Evolutionary conservation across 441 rosid genomes (phyloP), one percentile per base, ranked within the genome.

Genomic region (Biscutella auriculata): DNA sequence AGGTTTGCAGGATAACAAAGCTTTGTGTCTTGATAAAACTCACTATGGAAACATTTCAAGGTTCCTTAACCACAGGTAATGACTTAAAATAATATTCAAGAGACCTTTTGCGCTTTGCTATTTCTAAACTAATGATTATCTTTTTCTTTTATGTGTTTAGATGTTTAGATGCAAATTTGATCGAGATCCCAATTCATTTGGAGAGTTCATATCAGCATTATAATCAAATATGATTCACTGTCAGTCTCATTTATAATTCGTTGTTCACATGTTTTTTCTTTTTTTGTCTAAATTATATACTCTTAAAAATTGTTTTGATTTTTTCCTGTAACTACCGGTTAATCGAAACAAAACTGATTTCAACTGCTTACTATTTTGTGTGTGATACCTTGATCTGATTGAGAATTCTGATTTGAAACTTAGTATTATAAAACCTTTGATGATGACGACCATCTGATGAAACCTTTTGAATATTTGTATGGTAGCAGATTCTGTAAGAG

Each of bases 381-480:
- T 5, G 16, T 12, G 41, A 13, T 4, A 47, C 8, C 6, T 13
- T 57, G 52, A 44, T 13, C 25, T 33, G 11, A 57, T 57, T 42
- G 6, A 17, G 23, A 10, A 4, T 4, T 1, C 44, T 21, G 17
- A 30, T 29, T 43, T 32, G 0, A 23, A n/a, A 15, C 1, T 59
- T 74, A 87, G 97, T 96, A 90, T 73, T 90, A 85, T 67, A n/a
- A n/a, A n/a, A n/a, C n/a, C n/a, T n/a, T n/a, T 19, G 82, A 82
- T 39, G 95, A 74, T 55, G 76, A 70, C 39, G 87, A 82, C 52
- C 76, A 67, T 53, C 67, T 67, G 42, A 45, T 67, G 9, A 79
- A 67, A 47, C 53, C 73, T 28, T 90, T 90, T 71, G 71, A 52
- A 32, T 90, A 95, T 53, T 41, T 58, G 34, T 90, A 90, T 74